Evolutionary conservation across 2,329 filamentous ascomycete species (phyloP), one percentile per base, ranked within the genome.

Genomic region (Knufia petricola): DNA sequence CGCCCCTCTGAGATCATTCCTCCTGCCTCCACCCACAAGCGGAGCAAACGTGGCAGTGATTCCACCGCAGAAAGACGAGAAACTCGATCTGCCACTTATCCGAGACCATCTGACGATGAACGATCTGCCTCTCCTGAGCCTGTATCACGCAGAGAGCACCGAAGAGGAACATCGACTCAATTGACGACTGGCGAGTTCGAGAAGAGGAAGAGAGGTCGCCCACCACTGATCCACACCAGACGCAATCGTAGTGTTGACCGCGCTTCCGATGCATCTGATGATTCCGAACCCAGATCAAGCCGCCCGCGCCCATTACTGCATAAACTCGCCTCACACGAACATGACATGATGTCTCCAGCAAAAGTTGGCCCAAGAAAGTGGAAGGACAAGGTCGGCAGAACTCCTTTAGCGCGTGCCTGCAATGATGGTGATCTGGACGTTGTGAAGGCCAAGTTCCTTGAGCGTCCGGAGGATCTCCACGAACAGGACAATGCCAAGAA

Each of bases 401-500:
- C 92, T 3, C 78, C 84, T 46, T 73, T 98, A 20, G 88, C 90
- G n/a, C 81, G 89, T 55, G 88, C 90, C 23, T 94, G 88, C 64
- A 86, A 89, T 31, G 82, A 83, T 58, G 87, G 88, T 44, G 87
- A 94, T 61, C 77, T 92, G 48, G 85, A 90, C 1, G 73, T 74
- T 8, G 88, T 87, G 13, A 89, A 85, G 63, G 76, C 79, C 58
- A 79, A 85, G 54, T 76, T 88, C 26, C 72, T 77, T 7, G 86
- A 94, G 62, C 79, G 88, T 17, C 88, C 87, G 0, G 86, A 94
- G 53, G 88, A 96, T 64, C 67, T 96, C 47, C 86, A 98, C 58
- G 78, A 89, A 50, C 81, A 86, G 20, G 92, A 98, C 62, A 94
- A 95, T 63, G 92, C 92, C 12, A 87, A 87, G n/a, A 96, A 96